Evolutionary conservation across 2,329 filamentous ascomycete species (phyloP).

Genomic region (Ramularia endophylla): DNA sequence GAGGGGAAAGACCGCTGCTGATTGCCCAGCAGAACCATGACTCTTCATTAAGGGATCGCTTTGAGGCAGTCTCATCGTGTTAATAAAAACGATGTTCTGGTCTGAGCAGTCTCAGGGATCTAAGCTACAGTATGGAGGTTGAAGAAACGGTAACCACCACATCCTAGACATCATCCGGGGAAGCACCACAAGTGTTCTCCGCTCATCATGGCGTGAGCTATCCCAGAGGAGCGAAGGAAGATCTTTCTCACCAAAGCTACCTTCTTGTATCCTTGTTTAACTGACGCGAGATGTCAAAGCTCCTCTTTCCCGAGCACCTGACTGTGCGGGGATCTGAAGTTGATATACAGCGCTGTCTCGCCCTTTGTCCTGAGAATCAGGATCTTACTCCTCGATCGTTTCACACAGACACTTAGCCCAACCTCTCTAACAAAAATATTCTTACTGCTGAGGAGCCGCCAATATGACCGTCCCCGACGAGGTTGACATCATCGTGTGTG

Average conservation of each 20-base stretch:
- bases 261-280: slow-evolving; percentile 14
- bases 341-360: slow-evolving; percentile 20
- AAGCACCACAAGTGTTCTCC: slow-evolving; percentile 2
- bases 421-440: neutral
- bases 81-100: too few species aligned
- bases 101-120: too few species aligned
- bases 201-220: slow-evolving; percentile 18
- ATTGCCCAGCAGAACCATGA: too few species aligned
- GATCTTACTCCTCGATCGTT: slow-evolving; percentile 11
- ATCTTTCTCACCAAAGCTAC: slow-evolving; percentile 13
- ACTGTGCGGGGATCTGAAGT: slow-evolving; percentile 18
- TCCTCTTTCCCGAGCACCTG: slow-evolving; percentile 18
- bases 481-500: slow-evolving; percentile 74
- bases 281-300: slow-evolving; percentile 11
- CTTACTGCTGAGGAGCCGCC: slow-evolving; percentile 4
- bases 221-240: slow-evolving; percentile 9
- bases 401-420: neutral
- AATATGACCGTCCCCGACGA: slow-evolving; percentile 64
- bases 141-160: too few species aligned
- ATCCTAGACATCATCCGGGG: too few species aligned
- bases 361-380: slow-evolving; percentile 8
- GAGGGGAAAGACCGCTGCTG: too few species aligned
- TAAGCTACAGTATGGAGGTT: too few species aligned
- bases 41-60: too few species aligned
- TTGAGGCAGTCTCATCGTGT: too few species aligned